Conservation (phyloP, 2,329 filamentous ascomycete species). For the Dactylellina sp. region DNA sequence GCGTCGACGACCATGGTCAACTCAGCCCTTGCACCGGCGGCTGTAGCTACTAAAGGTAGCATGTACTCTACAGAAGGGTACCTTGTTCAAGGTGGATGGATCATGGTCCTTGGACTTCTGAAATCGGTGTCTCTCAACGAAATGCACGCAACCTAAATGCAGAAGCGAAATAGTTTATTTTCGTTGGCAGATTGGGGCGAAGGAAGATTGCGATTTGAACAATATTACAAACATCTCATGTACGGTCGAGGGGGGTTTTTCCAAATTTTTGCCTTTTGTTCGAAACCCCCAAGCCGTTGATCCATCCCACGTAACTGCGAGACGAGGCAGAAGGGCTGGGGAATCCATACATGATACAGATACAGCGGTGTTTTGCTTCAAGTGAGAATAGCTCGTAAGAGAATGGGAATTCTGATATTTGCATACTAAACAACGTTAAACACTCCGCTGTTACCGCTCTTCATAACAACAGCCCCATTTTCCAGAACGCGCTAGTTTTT, state of each 20-base stretch:
- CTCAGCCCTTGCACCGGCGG: constrained; percentile 55
- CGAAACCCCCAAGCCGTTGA: constrained; percentile 43
- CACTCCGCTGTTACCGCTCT: constrained; percentile 8
- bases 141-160: constrained; percentile 55
- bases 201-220: constrained; percentile 2
- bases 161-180: constrained; percentile 58
- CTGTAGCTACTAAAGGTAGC: constrained; percentile 35
- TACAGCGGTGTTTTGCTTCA: constrained; percentile 42
- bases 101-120: constrained; percentile 41
- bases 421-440: constrained; percentile 6
- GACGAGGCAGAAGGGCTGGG: constrained; percentile 28
- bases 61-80: constrained; percentile 47
- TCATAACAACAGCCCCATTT: constrained; percentile 12
- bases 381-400: constrained; percentile 18
- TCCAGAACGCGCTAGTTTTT: constrained; percentile 16
- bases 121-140: constrained; percentile 38
- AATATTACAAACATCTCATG: constrained; percentile 2
- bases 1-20: constrained; percentile 32
- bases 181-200: constrained; percentile 38
- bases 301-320: constrained; percentile 16
- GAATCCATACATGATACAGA: constrained; percentile 42
- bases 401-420: constrained; percentile 41
- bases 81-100: constrained; percentile 33
- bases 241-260: constrained; percentile 35
- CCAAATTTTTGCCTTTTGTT: constrained; percentile 39